Percentiles rank a stretch among this genome's conserved stretches.
These are phyloP conservation scores for Penicillium goetzii DNA, from an alignment of 495 filamentous ascomycete genomes.

Conservation along the genomic window DNA sequence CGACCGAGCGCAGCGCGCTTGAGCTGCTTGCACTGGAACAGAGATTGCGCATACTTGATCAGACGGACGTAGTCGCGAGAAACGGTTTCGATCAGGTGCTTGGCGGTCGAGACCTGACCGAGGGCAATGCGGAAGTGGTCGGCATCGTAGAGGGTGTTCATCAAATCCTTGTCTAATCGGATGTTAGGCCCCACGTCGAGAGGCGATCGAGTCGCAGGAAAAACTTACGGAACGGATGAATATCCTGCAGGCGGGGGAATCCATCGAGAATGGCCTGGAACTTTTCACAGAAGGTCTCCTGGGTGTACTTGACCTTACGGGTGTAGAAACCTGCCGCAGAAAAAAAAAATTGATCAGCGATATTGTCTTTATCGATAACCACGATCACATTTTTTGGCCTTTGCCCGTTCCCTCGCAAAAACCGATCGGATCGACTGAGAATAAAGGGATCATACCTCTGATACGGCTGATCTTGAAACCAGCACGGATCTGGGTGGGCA, in stretches of 20 bases:
- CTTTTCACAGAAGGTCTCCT: conserved; percentile 95
- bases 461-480: conserved; percentile 98
- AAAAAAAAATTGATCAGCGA: conserved; percentile 37
- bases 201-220: conserved; percentile 25
- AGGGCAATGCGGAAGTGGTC: conserved; percentile 98
- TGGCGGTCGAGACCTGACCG: conserved; percentile 92
- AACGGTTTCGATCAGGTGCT: conserved; percentile 94
- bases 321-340: conserved; percentile 77
- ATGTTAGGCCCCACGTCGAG: conserved; percentile 28
- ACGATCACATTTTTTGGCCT: conserved; percentile 27
- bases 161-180: conserved; percentile 68
- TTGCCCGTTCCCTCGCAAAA: not conserved
- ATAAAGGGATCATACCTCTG: conserved; percentile 56
- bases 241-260: conserved; percentile 91
- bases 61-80: conserved; percentile 91
- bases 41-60: conserved; percentile 91
- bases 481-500: conserved; percentile 93
- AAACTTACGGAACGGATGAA: conserved; percentile 90
- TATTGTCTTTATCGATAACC: conserved; percentile 33
- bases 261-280: conserved; percentile 85
- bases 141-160: conserved; percentile 90
- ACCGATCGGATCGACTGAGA: conserved; percentile 11
- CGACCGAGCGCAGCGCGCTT: conserved; percentile 87
- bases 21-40: conserved; percentile 95
- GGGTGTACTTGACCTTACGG: conserved; percentile 98